A percentile compares a stretch with the other conserved stretches of the same genome.
Conservation (phyloP, 208 protist species). For the Leishmania aethiopica region DNA sequence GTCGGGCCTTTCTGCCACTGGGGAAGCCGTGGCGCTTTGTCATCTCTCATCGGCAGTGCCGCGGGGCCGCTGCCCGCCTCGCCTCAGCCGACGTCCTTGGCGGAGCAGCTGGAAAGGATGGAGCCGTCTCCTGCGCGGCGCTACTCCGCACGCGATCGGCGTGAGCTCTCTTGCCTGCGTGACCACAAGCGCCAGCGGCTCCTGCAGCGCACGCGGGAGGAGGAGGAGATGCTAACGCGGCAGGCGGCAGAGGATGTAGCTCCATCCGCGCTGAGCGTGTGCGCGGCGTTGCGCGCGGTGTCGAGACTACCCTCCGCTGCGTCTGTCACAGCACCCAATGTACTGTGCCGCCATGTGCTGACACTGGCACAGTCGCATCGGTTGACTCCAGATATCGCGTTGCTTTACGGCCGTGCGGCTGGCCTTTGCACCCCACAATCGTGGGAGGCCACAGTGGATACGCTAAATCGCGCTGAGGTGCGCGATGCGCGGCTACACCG, state of each 20-base stretch:
- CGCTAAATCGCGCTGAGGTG: constrained; percentile 15
- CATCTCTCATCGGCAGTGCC: neutral
- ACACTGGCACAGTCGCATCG: constrained; percentile 26
- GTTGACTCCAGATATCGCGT: constrained; percentile 45
- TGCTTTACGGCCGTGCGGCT: constrained; percentile 51
- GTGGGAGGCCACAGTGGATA: constrained; percentile 46
- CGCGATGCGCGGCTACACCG: neutral
- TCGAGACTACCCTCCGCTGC: neutral
- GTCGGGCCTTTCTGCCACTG: constrained; percentile 19
- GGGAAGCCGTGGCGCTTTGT: neutral
- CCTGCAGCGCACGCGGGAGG: constrained; percentile 4
- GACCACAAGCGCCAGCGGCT: constrained; percentile 21
- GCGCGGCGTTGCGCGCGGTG: constrained; percentile 20
- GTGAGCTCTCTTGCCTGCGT: constrained; percentile 16
- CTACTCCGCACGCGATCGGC: constrained; percentile 25
- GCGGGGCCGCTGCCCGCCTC: neutral
- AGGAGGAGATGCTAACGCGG: constrained; percentile 11
- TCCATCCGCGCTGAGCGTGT: constrained; percentile 12
- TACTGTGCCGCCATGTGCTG: constrained; percentile 11
- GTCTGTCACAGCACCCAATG: neutral
- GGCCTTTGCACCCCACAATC: constrained; percentile 48
- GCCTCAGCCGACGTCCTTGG: neutral
- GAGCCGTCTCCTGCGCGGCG: neutral
- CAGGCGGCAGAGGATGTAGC: constrained; percentile 1
- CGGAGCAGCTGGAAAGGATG: constrained; percentile 16